Evolutionary conservation across 2,329 filamentous ascomycete genomes (phyloP), one percentile per base, ranked within the genome.

Genomic region (Laburnicola sp.): DNA sequence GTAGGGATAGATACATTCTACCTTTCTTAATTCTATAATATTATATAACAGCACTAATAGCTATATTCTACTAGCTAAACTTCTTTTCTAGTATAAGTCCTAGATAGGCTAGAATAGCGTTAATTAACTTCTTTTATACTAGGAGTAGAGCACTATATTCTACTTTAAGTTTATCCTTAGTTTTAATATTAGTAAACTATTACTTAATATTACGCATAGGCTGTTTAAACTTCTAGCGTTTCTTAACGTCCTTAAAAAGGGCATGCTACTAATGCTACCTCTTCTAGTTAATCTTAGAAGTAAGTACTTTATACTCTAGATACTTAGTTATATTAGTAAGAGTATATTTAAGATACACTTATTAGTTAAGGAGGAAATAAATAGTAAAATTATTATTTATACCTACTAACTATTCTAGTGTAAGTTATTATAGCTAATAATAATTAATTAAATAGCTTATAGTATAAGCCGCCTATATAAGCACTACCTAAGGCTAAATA

Each of bases 371-470:
- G 5, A 57, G 34, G 9, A 37, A 53, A 42, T 43, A 21, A 27
- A 61, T 28, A 4, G 27, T 47, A 43, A 32, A 46, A 51, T 57
- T 6, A 48, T 58, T 21, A 44, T 61, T 48, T 21, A 61, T 41
- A 6, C 37, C 59, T 50, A 41, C 32, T 39, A 50, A 61, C 36
- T 63, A 36, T 50, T 58, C 43, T 30, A 23, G 7, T 32, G 45
- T 61, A 6, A 60, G 58, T 34, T 26, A 42, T 48, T 23, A 30
- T 47, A 39, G 60, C 41, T 43, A 31, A 45, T 45, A 35, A 42
- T 0, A 21, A 49, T 63, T 27, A 28, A 63, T 60, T 6, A 30
- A 63, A 31, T 44, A 37, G 35, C 58, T 59, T 35, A 61, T 61
- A 39, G 50, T 59, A 57, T 38, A 61, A 37, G 35, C 53, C 10